These are phyloP conservation scores for Lodderomyces metapsilosis DNA, from an alignment of 1,139 yeast species.

Conservation along the genomic window DNA sequence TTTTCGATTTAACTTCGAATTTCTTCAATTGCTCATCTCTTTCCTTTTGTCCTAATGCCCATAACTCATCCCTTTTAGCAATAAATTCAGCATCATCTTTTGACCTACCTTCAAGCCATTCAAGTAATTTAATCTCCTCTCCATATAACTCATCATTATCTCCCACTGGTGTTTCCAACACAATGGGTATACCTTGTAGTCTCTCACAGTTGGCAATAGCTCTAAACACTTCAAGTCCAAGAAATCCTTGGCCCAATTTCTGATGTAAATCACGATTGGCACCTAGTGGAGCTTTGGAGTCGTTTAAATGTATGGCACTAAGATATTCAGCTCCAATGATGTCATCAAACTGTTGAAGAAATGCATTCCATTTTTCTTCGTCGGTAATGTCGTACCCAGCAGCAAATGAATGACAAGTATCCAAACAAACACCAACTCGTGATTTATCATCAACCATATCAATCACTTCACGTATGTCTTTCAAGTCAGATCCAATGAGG, in stretches of 20 bases:
- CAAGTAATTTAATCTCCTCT: constrained; percentile 74
- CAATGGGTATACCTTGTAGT: constrained; percentile 67
- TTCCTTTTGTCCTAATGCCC: constrained; percentile 56
- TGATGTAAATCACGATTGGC: constrained; percentile 93
- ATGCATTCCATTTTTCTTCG: constrained; percentile 52
- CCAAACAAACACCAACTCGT: constrained; percentile 91
- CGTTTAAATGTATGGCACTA: constrained; percentile 83
- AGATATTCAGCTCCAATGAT: constrained; percentile 74
- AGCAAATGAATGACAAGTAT: constrained; percentile 93
- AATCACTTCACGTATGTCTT: constrained; percentile 75
- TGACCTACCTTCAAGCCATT: constrained; percentile 61
- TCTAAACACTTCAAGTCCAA: constrained; percentile 84
- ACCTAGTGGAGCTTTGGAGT: constrained; percentile 89
- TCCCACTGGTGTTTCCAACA: constrained; percentile 86
- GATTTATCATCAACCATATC: constrained; percentile 71
- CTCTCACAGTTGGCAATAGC: constrained; percentile 67
- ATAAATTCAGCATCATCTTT: constrained; percentile 56
- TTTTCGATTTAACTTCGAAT: constrained; percentile 37
- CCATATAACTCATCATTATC: constrained; percentile 61
- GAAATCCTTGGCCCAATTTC: constrained; percentile 81
- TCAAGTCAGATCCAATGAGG: constrained; percentile 76
- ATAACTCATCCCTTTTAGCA: constrained; percentile 48
- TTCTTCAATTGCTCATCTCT: constrained; percentile 50
- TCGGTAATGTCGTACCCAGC: constrained; percentile 87
- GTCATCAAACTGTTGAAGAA: constrained; percentile 74